A percentile compares a stretch with the other conserved stretches of the same genome.
Evolutionary conservation across 495 filamentous ascomycete genomes (phyloP).

Genomic region (Neurospora sublineolata): DNA sequence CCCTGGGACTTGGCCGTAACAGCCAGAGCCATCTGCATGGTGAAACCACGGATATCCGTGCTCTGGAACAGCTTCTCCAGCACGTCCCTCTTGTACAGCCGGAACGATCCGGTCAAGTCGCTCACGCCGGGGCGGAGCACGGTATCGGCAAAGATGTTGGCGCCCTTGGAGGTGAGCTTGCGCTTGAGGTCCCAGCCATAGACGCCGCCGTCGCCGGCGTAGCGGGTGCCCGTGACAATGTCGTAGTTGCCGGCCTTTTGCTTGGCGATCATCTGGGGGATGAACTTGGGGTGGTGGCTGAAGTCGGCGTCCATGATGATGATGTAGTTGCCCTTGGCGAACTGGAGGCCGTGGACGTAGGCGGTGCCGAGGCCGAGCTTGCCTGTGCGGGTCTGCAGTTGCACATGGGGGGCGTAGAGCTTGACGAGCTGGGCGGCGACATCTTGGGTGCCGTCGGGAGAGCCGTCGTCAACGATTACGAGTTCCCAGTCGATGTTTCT

Average conservation of each 20-base stretch:
- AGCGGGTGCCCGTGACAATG: conserved; percentile 93
- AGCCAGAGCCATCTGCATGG: conserved; percentile 92
- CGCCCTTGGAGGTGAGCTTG: conserved; percentile 81
- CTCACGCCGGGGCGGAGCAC: conserved; percentile 90
- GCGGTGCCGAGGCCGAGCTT: conserved; percentile 96
- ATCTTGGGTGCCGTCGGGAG: conserved; percentile 86
- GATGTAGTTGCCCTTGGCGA: conserved; percentile 78
- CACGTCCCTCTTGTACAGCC: conserved; percentile 84
- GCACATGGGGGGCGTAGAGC: conserved; percentile 65
- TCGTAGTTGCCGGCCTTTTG: conserved; percentile 67
- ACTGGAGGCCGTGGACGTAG: conserved; percentile 89
- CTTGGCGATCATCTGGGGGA: conserved; percentile 71
- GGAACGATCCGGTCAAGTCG: conserved; percentile 88
- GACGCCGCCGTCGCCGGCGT: conserved; percentile 81
- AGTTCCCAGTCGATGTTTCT: conserved; percentile 96
- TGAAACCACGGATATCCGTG: conserved; percentile 91
- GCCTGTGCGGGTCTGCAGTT: conserved; percentile 75
- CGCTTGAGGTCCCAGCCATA: conserved; percentile 97
- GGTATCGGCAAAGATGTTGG: conserved; percentile 92
- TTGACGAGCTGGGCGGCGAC: conserved; percentile 81
- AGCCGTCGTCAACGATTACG: conserved; percentile 94
- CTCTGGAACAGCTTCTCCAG: conserved; percentile 79
- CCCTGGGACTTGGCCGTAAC: conserved; percentile 90
- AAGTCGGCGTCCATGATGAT: conserved; percentile 99
- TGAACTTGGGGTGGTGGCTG: conserved; percentile 95